A percentile compares a stretch with the other conserved stretches of the same genome.
Conservation (phyloP, 257 asterid species). For the Paulownia fortunei region DNA sequence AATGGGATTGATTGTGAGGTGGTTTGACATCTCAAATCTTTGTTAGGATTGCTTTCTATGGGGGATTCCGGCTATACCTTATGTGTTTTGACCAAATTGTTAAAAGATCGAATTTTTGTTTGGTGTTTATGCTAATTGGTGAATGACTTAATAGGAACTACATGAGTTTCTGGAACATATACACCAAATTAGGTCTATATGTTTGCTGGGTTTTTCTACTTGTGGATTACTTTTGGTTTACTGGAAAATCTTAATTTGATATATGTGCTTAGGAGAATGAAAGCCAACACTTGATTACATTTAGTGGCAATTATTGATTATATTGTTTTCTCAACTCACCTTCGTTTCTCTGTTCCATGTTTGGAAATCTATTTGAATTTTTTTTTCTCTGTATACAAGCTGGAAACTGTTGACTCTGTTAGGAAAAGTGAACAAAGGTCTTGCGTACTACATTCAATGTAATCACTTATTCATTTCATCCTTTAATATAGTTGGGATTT, state of each 20-base stretch:
- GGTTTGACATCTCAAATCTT: background rate
- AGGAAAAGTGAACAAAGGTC: background rate
- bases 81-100: conserved; percentile 18
- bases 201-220: background rate
- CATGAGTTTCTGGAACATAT: background rate
- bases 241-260: background rate
- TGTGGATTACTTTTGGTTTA: background rate
- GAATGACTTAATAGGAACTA: background rate
- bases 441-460: background rate
- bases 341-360: background rate
- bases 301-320: background rate
- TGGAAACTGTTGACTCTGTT: background rate
- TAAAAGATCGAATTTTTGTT: background rate
- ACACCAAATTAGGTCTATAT: background rate
- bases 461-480: background rate
- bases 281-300: background rate
- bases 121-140: conserved; percentile 4
- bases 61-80: background rate
- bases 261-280: background rate
- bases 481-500: background rate
- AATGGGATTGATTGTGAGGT: conserved; percentile 16
- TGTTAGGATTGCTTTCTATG: background rate
- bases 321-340: background rate
- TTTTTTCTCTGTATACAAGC: background rate
- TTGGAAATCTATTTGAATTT: background rate